Evolutionary conservation across 1,139 yeast species (phyloP), one percentile per base, ranked within the genome.

Genomic region (Pichia sp.): DNA sequence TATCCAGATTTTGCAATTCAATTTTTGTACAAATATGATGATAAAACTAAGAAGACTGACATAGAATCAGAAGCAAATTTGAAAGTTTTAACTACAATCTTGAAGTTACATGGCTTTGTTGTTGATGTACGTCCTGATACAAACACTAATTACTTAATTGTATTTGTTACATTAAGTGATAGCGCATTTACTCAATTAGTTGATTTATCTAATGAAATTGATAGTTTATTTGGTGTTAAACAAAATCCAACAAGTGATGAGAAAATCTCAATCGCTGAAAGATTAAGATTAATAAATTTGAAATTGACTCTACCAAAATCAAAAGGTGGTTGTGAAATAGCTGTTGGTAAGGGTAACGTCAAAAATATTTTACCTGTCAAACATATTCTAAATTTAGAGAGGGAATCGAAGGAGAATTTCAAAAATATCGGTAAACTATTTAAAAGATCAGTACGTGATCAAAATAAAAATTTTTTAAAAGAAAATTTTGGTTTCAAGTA

Each of bases 301-400:
- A 68, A 74, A 49, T 67, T 86, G 49, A 70, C 76, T 0, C 55
- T 65, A 26, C 69, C 78, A 0, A 58, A 55, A 6, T 50, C 59
- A 16, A 68, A 67, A 33, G 81, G 80, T 5, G 87, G 86, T 1
- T 70, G 78, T 35, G 85, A 77, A 3, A 66, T 82, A 42, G 70
- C 78, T 9, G 75, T 81, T 2, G 70, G 70, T 3, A 51, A 59
- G 20, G 76, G 73, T 11, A 75, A 75, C 58, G 78, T 89, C 22
- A 67, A 69, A 23, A 60, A 73, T 16, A 70, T 85, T 25, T 34
- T 57, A 6, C 94, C 95, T 2, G 69, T 86, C 16, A 73, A 78
- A 51, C 73, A 75, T 48, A 45, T 58, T 11, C 24, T 37, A 0
- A 65, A 63, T 28, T 56, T 67, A 30, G 66, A 67, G 38, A 58